These are phyloP conservation scores for Furcasterigmium sp. DNA, from an alignment of 2,329 filamentous ascomycete genomes.

Conservation along the genomic window DNA sequence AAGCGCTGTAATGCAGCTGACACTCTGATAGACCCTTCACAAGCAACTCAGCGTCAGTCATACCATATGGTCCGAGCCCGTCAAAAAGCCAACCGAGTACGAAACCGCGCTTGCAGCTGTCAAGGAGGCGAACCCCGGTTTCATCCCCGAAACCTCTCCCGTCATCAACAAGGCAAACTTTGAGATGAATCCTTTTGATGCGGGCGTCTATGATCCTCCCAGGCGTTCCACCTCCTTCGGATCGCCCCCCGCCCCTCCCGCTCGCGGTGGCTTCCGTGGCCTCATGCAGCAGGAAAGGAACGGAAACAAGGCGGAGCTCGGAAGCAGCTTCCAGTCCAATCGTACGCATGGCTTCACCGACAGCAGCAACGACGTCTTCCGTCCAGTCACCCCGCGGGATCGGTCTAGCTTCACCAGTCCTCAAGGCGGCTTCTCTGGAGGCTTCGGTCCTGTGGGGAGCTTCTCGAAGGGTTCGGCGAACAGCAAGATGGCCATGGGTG, in stretches of 20 bases:
- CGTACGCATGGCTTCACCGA: too few relatives aligned
- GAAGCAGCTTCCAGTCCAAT: too few relatives aligned
- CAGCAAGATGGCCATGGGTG: neutral
- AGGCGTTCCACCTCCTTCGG: neutral
- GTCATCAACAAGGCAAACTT: neutral
- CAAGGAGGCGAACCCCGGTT: neutral
- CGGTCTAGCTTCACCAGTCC: neutral
- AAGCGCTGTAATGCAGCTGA: neutral
- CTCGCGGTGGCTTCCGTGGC: neutral
- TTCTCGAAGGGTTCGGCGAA: neutral
- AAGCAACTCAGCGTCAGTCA: conserved; percentile 29
- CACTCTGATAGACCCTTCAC: conserved; percentile 21
- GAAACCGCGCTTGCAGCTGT: neutral
- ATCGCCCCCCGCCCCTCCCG: neutral
- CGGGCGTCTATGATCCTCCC: neutral
- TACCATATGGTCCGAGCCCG: conserved; percentile 22
- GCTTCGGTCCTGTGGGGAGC: neutral
- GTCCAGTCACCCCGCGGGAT: neutral
- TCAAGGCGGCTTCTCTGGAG: neutral
- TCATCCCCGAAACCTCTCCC: neutral
- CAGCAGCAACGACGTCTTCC: neutral
- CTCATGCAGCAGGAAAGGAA: too few relatives aligned
- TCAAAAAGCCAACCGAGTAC: neutral
- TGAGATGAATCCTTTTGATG: neutral
- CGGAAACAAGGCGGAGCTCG: too few relatives aligned